A percentile compares a stretch with the other conserved stretches of the same genome.
Conservation (phyloP, 768 basidiomycete genomes). For the Lyophyllum decastes region DNA sequence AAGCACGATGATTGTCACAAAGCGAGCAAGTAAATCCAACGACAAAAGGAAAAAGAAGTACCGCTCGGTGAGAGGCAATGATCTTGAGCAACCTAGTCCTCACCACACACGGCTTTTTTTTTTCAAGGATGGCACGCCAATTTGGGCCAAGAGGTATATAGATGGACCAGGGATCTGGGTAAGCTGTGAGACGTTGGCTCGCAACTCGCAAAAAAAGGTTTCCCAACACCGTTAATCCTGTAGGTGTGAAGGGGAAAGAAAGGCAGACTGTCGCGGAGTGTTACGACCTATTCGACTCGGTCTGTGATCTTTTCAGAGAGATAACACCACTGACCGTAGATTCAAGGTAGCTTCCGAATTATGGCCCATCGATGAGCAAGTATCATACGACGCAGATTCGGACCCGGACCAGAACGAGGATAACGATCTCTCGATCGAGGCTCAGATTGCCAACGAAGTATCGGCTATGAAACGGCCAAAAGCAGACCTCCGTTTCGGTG, state of each 20-base stretch:
- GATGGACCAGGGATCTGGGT: conserved; percentile 88
- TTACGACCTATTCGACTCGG: conserved; percentile 77
- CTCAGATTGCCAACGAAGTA: conserved; percentile 71
- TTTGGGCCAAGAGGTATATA: conserved; percentile 64
- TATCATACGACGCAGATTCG: conserved; percentile 22
- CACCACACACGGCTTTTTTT: not conserved
- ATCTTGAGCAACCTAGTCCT: not conserved
- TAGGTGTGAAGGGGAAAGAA: conserved; percentile 80
- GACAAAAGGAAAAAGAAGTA: conserved; percentile 49
- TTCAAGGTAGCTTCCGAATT: conserved; percentile 67
- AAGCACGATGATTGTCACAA: conserved; percentile 2
- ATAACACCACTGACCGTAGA: not conserved
- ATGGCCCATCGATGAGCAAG: conserved; percentile 54
- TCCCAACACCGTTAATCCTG: conserved; percentile 1
- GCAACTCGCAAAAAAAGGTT: not conserved
- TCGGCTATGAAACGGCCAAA: conserved; percentile 68
- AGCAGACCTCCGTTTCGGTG: conserved; percentile 67
- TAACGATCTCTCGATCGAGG: conserved; percentile 58
- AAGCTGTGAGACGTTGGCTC: conserved; percentile 50
- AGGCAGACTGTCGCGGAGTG: conserved; percentile 75
- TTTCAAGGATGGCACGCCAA: conserved; percentile 63
- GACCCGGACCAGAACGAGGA: conserved; percentile 39
- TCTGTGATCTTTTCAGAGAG: conserved; percentile 32
- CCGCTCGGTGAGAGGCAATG: conserved; percentile 41
- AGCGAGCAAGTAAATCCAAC: not conserved